Conservation (phyloP, 2,329 filamentous ascomycete genomes). For the Fusarium concolor region DNA sequence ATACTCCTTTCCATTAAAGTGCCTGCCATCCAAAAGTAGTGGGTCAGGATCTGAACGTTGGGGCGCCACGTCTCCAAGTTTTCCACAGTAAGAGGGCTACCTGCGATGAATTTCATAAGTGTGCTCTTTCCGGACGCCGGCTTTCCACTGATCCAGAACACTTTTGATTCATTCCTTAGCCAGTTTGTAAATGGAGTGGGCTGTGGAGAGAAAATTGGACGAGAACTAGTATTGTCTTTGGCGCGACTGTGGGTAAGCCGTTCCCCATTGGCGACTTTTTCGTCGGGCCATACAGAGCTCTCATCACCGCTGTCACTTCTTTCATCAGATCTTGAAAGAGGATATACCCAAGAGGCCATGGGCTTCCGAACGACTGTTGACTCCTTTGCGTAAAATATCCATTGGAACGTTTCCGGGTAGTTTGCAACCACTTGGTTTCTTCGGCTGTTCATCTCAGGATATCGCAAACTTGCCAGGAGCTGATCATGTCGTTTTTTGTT, state of each 20-base stretch:
- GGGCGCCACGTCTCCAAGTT: not conserved
- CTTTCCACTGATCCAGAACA: not conserved
- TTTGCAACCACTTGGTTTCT: not conserved
- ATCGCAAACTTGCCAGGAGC: not conserved
- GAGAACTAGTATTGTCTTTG: not conserved
- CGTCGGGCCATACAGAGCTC: too few species aligned
- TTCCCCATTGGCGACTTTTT: too few species aligned
- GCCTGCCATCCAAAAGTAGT: not conserved
- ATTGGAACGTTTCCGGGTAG: not conserved
- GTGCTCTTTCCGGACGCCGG: not conserved
- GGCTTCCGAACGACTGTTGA: too few species aligned
- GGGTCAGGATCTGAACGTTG: fast-evolving
- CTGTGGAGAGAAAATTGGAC: fast-evolving
- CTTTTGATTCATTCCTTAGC: fast-evolving
- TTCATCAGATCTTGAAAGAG: too few species aligned
- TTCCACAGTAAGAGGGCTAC: not conserved
- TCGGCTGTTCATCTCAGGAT: not conserved
- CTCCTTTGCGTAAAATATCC: not conserved
- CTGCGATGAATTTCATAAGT: not conserved
- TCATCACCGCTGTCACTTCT: too few species aligned
- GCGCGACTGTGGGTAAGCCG: too few species aligned
- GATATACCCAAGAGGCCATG: too few species aligned
- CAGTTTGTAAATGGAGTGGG: not conserved
- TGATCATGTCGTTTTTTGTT: not conserved
- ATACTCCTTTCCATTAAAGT: not conserved